Conservation (phyloP, 192 early-diverging fungal genomes). For the Kickxella alabastrina region DNA sequence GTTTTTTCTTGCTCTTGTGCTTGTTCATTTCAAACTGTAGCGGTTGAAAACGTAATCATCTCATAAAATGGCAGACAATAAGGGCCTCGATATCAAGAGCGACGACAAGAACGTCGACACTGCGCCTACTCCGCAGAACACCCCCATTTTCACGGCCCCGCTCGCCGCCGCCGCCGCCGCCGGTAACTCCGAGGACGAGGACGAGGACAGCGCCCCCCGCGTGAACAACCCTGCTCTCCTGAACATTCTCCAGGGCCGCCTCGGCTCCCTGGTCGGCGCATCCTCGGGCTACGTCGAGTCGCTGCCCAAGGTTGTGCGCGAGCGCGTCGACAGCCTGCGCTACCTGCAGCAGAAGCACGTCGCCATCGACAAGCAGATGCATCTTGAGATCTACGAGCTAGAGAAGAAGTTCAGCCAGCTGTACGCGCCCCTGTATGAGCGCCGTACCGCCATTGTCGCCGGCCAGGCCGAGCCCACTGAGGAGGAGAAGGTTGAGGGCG, state of each 20-base stretch:
- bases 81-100: conserved; percentile 59
- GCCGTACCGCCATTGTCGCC: conserved; percentile 74
- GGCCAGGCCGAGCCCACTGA: conserved; percentile 90
- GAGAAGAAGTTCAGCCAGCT: conserved; percentile 93
- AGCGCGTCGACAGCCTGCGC: conserved; percentile 83
- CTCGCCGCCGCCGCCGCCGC: conserved; percentile 34
- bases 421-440: conserved; percentile 87
- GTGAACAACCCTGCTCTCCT: conserved; percentile 61
- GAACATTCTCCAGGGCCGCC: conserved; percentile 71
- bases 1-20: no score
- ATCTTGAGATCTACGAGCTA: conserved; percentile 86
- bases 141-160: conserved; percentile 56
- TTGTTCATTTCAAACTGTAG: no score
- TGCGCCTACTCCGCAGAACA: conserved; percentile 62
- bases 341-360: conserved; percentile 84
- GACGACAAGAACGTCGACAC: conserved; percentile 52
- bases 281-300: conserved; percentile 69
- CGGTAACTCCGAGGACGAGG: conserved; percentile 28
- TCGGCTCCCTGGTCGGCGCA: conserved; percentile 75
- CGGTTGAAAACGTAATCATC: no score
- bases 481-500: conserved; percentile 67
- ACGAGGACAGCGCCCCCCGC: conserved; percentile 22
- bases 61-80: conserved; percentile 20
- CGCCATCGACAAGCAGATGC: conserved; percentile 82
- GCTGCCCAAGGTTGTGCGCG: conserved; percentile 73